A percentile compares a stretch with the other conserved stretches of the same genome.
Conservation (phyloP, 2,329 filamentous ascomycete species). For the Periconia macrospinosa region DNA sequence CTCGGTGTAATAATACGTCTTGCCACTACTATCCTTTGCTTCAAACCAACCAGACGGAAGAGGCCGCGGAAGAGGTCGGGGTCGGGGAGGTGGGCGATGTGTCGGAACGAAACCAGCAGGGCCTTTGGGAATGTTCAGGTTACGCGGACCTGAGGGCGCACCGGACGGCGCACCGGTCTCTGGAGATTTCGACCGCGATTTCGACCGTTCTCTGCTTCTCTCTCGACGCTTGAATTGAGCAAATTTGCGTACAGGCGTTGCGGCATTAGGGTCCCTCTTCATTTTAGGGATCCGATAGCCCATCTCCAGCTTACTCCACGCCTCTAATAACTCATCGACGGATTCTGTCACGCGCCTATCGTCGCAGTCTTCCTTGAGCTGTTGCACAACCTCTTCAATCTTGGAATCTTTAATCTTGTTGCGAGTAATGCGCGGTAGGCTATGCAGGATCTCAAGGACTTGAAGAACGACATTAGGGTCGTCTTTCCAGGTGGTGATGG, state of each 20-base stretch:
- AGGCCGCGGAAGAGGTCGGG: constrained; percentile 59
- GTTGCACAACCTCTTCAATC: constrained; percentile 80
- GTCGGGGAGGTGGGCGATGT: constrained; percentile 50
- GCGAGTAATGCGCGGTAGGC: constrained; percentile 84
- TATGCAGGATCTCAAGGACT: constrained; percentile 84
- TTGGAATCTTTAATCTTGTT: constrained; percentile 98
- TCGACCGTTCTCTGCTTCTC: constrained; percentile 50
- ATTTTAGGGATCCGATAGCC: constrained; percentile 92
- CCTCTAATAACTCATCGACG: constrained; percentile 71
- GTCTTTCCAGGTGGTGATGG: constrained; percentile 81
- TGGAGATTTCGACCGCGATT: constrained; percentile 53
- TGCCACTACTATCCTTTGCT: constrained; percentile 67
- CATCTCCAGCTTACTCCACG: constrained; percentile 87
- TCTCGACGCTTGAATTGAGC: constrained; percentile 66
- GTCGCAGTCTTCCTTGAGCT: constrained; percentile 62
- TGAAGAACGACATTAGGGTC: constrained; percentile 89
- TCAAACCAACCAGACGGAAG: constrained; percentile 87
- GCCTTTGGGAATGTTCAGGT: constrained; percentile 58
- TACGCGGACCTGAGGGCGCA: constrained; percentile 50
- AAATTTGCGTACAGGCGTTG: constrained; percentile 31
- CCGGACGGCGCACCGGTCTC: constrained; percentile 42
- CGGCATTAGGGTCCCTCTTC: constrained; percentile 73
- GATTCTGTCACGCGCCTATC: constrained; percentile 75
- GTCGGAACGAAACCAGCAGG: constrained; percentile 49
- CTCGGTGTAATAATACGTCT: constrained; percentile 82